Conservation (phyloP, 768 basidiomycete genomes). For the Suillus plorans region DNA sequence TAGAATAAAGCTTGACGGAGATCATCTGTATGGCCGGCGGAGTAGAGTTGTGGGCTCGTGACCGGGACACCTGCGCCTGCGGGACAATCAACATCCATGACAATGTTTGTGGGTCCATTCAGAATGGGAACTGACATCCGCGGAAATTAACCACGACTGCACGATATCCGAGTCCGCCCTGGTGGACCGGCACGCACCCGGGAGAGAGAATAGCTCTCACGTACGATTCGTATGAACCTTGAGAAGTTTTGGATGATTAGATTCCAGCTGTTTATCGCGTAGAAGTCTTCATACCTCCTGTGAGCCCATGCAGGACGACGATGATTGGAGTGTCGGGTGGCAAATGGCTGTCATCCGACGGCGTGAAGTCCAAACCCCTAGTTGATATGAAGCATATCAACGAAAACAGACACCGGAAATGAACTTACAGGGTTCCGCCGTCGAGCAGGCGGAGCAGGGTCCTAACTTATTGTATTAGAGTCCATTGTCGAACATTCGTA, state of each 20-base stretch:
- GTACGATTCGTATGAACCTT: slow-evolving; percentile 89
- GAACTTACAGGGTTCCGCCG: slow-evolving; percentile 33
- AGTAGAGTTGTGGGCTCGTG: slow-evolving; percentile 82
- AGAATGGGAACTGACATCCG: slow-evolving; percentile 62
- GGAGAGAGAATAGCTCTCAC: slow-evolving; percentile 79
- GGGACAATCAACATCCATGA: slow-evolving; percentile 16
- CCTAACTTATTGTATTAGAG: slow-evolving; percentile 17
- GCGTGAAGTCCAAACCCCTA: slow-evolving; percentile 35
- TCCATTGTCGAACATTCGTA: not conserved
- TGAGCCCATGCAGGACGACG: slow-evolving; percentile 33
- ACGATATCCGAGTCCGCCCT: slow-evolving; percentile 90
- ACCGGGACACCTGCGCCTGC: slow-evolving; percentile 83
- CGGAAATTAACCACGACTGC: slow-evolving; percentile 91
- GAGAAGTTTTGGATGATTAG: slow-evolving; percentile 11
- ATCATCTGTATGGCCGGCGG: slow-evolving; percentile 89
- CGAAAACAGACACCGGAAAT: slow-evolving; percentile 1
- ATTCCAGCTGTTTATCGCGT: not conserved
- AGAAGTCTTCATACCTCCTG: slow-evolving; percentile 26
- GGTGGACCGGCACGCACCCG: slow-evolving; percentile 63
- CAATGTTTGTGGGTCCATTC: slow-evolving; percentile 7
- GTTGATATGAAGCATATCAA: not conserved
- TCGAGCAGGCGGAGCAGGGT: slow-evolving; percentile 29
- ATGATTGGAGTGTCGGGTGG: slow-evolving; percentile 27
- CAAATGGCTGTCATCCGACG: slow-evolving; percentile 23
- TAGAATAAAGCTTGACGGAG: slow-evolving; percentile 78